These are phyloP conservation scores for Mucor racemosus DNA, from an alignment of 371 early-diverging fungal genomes.

Conservation along the genomic window DNA sequence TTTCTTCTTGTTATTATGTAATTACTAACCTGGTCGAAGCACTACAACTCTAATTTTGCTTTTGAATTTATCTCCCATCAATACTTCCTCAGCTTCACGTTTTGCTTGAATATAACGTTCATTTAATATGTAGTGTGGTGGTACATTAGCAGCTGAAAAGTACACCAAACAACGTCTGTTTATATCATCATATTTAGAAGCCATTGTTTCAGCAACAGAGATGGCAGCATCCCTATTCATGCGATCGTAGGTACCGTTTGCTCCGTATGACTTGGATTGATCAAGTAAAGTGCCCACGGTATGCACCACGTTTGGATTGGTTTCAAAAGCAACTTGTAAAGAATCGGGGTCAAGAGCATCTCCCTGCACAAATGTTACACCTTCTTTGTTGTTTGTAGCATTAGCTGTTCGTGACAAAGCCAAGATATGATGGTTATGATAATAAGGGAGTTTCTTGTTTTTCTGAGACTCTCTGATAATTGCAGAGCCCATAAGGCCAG, in stretches of 20 bases:
- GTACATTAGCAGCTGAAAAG: conserved; percentile 32
- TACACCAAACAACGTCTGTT: conserved; percentile 29
- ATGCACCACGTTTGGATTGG: conserved; percentile 31
- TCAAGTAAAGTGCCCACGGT: conserved; percentile 34
- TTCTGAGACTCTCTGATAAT: conserved; percentile 24
- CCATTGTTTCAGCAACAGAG: conserved; percentile 29
- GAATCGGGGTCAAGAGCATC: conserved; percentile 28
- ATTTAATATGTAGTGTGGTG: conserved; percentile 30
- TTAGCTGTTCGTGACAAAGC: conserved; percentile 23
- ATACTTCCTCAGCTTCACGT: conserved; percentile 31
- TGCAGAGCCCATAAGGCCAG: conserved; percentile 22
- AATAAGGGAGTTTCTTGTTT: conserved; percentile 11
- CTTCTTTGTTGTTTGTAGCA: background rate
- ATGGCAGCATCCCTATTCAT: conserved; percentile 34
- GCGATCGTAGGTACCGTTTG: conserved; percentile 31
- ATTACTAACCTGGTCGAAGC: conserved; percentile 32
- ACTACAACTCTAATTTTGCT: conserved; percentile 29
- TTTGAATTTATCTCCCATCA: conserved; percentile 24
- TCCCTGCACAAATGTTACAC: conserved; percentile 25
- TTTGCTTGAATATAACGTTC: conserved; percentile 30
- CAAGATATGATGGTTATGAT: conserved; percentile 18
- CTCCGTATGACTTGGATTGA: conserved; percentile 22
- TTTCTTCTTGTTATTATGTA: background rate
- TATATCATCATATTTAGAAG: conserved; percentile 21
- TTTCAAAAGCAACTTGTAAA: conserved; percentile 5